Evolutionary conservation across 2,329 filamentous ascomycete genomes (phyloP), one percentile per base, ranked within the genome.

Genomic region (Colletotrichum somersetense): DNA sequence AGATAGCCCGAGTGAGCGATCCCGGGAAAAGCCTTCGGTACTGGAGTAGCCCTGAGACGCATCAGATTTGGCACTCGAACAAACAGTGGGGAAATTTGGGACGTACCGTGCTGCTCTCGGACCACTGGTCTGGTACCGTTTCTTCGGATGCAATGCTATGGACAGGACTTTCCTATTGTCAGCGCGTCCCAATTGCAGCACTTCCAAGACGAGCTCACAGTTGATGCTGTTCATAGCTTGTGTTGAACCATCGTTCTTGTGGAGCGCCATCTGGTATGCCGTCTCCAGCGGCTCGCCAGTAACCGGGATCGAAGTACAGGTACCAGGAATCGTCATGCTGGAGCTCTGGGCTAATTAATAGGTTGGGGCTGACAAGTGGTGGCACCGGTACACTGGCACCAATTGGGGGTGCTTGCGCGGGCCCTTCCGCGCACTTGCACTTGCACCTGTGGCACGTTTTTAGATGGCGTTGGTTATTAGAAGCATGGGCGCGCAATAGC

Each of bases 211-310:
- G 7, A 46, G 18, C 44, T 46, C 20, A 46, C 44, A n/a, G 1
- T 2, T n/a, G 44, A 1, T n/a, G 8, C 44, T 46, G 44, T n/a
- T n/a, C 6, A 3, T 4, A 20, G 20, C 8, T 7, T 0, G 3
- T 1, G 4, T n/a, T 46, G 44, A n/a, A 10, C 1, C 3, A n/a
- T 4, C 3, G 30, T 5, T 30, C 3, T 30, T 5, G 5, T 1
- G 18, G 6, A 18, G 6, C 16, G 16, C 42, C 42, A 44, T 44
- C 6, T 20, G 42, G 42, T 20, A 44, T n/a, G 44, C 44, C 7
- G 44, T 46, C 18, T n/a, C 44, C 44, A n/a, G 18, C 16, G 18
- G 20, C 7, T n/a, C 6, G 18, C 44, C 1, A 14, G 44, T n/a
- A 2, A 18, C 42, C 6, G 40, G 40, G 14, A 42, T 44, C 8